Base-by-base conservation (phyloP, 2,329 filamentous ascomycete species). In the Pseudocercospora ulei region DNA sequence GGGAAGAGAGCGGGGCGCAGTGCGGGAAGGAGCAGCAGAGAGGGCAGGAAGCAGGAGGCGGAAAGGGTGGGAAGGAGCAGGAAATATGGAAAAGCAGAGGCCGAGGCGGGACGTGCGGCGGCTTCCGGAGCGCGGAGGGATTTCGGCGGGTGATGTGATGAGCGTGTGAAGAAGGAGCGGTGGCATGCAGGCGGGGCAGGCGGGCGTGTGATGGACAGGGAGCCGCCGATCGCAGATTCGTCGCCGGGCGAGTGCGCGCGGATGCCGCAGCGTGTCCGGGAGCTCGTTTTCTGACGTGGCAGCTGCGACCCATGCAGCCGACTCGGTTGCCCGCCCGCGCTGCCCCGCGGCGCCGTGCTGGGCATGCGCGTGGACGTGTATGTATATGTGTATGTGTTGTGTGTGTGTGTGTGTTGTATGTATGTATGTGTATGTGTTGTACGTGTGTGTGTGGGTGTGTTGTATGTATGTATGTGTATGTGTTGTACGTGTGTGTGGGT, bases 11-110 rank as follows among this genome's bases (percentile, higher is more conserved):
- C 9, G 7, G 29, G 19, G 23, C 7, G 19, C n/a, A 24, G 22
- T 36, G 14, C 19, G 16, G 31, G 39, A 38, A 33, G 31, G 38
- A 8, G 25, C 37, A 41, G 36, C 22, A 37, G 33, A 23, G 41
- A 39, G 39, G 41, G 41, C 37, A 43, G 43, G 45, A 43, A 52
- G 45, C 35, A 39, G 41, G 43, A n/a, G n/a, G 43, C 22, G 39
- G 34, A 28, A 49, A 44, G 37, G 37, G 33, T 40, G 37, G 41
- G 37, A 20, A 25, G 33, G 33, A 31, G 19, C 26, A 33, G 39
- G 24, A 33, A 14, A 44, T 39, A 40, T 30, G 37, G 41, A 35
- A 35, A 36, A 11, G 29, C 16, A 22, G 28, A 23, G 41, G 17
- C 12, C 18, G 22, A 20, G 16, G 14, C 11, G 34, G 34, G 34